Evolutionary conservation across 2,329 filamentous ascomycete genomes (phyloP).

Genomic region (Xylaria sp.): DNA sequence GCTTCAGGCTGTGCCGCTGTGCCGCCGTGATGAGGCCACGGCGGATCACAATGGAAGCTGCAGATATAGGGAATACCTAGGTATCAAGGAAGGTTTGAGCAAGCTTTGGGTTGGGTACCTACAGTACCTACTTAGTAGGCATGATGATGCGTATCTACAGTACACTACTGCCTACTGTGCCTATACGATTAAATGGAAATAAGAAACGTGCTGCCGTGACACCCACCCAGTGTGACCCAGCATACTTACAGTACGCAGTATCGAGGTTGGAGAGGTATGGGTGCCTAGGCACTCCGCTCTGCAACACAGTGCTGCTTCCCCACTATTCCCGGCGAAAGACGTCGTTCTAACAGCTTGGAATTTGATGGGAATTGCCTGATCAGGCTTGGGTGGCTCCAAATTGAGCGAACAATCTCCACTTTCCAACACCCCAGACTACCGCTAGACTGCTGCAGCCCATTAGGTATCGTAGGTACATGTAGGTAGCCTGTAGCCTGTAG

Average conservation of each 20-base stretch:
- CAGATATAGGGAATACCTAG: too few species aligned
- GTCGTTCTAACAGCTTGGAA: neutral
- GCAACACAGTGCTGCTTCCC: neutral
- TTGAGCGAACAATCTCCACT: slow-evolving; percentile 14
- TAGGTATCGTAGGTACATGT: too few species aligned
- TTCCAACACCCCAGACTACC: slow-evolving; percentile 18
- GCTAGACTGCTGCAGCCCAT: slow-evolving; percentile 2
- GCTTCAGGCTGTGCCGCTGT: neutral
- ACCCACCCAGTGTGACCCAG: neutral
- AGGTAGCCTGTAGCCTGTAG: neutral
- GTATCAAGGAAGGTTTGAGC: too few species aligned
- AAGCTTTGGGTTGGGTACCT: neutral
- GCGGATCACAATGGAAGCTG: neutral
- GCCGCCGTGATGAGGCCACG: neutral
- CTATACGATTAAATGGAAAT: slow-evolving; percentile 10
- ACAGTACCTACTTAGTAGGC: too few species aligned
- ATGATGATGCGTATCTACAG: neutral
- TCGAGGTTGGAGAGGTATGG: neutral
- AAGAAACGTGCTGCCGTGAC: slow-evolving; percentile 9
- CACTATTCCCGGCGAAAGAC: neutral
- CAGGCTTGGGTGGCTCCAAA: slow-evolving; percentile 13
- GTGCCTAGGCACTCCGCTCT: neutral
- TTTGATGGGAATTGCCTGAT: slow-evolving; percentile 15
- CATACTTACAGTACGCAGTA: neutral
- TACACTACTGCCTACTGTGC: too few species aligned